Evolutionary conservation across 345 rosid species (phyloP).

Genomic region (Hibiscus tridactylites): DNA sequence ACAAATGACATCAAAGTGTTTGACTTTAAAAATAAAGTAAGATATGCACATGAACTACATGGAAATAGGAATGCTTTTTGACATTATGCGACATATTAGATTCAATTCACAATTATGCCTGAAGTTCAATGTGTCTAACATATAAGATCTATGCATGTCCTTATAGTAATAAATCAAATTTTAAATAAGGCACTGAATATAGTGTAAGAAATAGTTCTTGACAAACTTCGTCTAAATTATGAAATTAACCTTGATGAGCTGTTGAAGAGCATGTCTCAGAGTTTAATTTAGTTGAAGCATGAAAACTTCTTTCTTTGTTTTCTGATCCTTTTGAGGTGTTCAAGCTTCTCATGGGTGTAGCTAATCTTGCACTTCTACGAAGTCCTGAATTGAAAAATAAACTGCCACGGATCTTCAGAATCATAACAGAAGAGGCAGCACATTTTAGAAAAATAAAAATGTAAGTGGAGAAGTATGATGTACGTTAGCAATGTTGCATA

Average conservation of each 20-base stretch:
- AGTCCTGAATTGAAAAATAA: constrained; percentile 64
- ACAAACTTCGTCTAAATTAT: constrained; percentile 75
- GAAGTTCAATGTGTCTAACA: background rate
- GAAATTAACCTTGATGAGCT: constrained; percentile 53
- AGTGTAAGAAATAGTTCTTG: background rate
- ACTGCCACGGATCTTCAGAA: constrained; percentile 45
- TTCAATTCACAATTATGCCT: background rate
- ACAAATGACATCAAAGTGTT: background rate
- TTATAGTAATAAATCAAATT: constrained; percentile 10
- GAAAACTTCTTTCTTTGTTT: constrained; percentile 35
- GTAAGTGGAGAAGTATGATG: background rate
- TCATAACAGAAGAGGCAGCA: constrained; percentile 12
- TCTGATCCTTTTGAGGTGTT: constrained; percentile 31
- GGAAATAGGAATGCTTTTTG: background rate
- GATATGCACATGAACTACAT: background rate
- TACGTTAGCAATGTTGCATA: background rate
- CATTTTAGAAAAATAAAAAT: constrained; percentile 1
- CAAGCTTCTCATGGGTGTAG: constrained; percentile 43
- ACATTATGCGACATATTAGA: background rate
- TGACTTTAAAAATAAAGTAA: background rate
- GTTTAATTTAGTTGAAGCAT: constrained; percentile 31
- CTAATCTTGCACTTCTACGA: constrained; percentile 75
- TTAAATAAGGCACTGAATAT: background rate
- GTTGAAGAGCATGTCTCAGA: constrained; percentile 50
- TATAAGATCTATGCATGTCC: background rate